A percentile compares a stretch with the other conserved stretches of the same genome.
Evolutionary conservation across 192 early-diverging fungal species (phyloP).

Genomic region (Backusella macrospora): DNA sequence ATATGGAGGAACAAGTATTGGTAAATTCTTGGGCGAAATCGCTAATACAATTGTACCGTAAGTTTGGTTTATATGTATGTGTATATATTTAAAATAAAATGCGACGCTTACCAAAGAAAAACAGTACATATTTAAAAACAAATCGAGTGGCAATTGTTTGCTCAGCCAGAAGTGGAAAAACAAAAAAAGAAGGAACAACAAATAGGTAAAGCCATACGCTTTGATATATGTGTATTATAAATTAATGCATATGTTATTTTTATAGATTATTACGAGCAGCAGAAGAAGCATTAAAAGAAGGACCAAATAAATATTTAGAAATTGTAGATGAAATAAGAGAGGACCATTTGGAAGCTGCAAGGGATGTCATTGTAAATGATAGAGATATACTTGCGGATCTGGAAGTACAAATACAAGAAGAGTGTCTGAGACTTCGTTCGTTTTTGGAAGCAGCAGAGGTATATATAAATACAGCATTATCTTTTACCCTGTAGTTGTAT

Average conservation of each 20-base stretch:
- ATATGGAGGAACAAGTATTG: conserved; percentile 93
- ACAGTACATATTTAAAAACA: conserved; percentile 49
- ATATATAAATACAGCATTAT: background rate
- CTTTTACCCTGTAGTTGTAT: background rate
- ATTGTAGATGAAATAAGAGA: conserved; percentile 77
- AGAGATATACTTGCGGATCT: conserved; percentile 43
- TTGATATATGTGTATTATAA: background rate
- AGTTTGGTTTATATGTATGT: conserved; percentile 29
- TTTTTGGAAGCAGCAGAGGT: conserved; percentile 86
- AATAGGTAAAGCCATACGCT: conserved; percentile 49
- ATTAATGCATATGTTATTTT: background rate
- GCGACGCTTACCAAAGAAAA: background rate
- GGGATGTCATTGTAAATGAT: conserved; percentile 46
- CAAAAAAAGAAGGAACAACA: conserved; percentile 86
- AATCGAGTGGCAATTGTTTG: conserved; percentile 80
- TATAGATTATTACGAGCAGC: conserved; percentile 50
- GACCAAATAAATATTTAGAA: conserved; percentile 56
- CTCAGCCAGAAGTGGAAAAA: conserved; percentile 83
- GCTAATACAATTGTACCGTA: conserved; percentile 74
- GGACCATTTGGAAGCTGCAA: conserved; percentile 69
- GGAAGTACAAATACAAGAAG: conserved; percentile 62
- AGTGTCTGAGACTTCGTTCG: conserved; percentile 69
- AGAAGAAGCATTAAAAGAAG: conserved; percentile 31
- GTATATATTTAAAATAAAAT: background rate
- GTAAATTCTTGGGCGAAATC: conserved; percentile 67